Percentiles rank a stretch among this genome's conserved stretches.
phyloP scores from a whole-genome alignment of 495 filamentous ascomycete genomes.

The Aspergillus hancockii region DNA sequence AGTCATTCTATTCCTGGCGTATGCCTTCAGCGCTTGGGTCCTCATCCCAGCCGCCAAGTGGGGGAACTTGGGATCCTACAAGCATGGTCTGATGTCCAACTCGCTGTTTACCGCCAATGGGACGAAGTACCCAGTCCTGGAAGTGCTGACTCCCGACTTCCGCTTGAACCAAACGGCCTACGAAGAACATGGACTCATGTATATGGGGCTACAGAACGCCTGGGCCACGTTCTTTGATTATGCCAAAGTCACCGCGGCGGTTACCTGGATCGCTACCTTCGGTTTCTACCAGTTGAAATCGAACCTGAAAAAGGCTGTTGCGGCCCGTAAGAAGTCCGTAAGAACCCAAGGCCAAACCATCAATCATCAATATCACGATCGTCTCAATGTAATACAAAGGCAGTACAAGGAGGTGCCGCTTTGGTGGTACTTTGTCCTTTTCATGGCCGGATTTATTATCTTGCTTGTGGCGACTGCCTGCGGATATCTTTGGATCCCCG shows the following conservation, averaged over 20 bases:
- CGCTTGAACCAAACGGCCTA: constrained; percentile 56
- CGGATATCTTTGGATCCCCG: constrained; percentile 55
- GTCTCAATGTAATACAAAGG: constrained; percentile 55
- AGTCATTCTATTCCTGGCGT: constrained; percentile 52
- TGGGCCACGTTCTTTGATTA: constrained; percentile 62
- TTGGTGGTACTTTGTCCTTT: constrained; percentile 55
- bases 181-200: constrained; percentile 49
- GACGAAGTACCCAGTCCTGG: constrained; percentile 45
- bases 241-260: constrained; percentile 53
- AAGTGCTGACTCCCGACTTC: constrained; percentile 48
- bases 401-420: constrained; percentile 55
- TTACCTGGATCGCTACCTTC: constrained; percentile 58
- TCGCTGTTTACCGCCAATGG: constrained; percentile 51
- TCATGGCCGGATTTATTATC: constrained; percentile 46
- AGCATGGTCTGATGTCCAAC: constrained; percentile 57
- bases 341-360: constrained; percentile 33
- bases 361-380: constrained; percentile 54
- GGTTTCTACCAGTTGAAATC: constrained; percentile 46
- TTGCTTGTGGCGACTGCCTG: constrained; percentile 47
- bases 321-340: constrained; percentile 23
- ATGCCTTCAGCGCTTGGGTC: constrained; percentile 57
- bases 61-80: constrained; percentile 51
- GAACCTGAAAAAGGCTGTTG: constrained; percentile 41
- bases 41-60: constrained; percentile 57
- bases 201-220: constrained; percentile 53